Evolutionary conservation across 2,329 filamentous ascomycete species (phyloP).

Genomic region (Colletotrichum graminicola): DNA sequence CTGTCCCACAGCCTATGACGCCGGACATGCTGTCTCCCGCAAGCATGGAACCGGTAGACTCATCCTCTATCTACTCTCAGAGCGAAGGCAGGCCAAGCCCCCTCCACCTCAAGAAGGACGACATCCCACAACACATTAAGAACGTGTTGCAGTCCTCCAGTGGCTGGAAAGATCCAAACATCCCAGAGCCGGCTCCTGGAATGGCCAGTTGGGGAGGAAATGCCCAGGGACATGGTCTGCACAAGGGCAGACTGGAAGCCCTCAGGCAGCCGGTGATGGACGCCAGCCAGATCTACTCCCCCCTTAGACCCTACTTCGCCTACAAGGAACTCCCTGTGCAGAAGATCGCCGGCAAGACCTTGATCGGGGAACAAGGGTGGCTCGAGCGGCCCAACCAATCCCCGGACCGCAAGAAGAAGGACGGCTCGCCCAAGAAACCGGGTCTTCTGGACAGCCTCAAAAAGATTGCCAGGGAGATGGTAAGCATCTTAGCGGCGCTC

Average conservation of each 20-base stretch:
- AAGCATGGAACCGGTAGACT: slow-evolving; percentile 19
- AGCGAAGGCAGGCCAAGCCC: slow-evolving; percentile 20
- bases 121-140: slow-evolving; percentile 31
- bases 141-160: slow-evolving; percentile 39
- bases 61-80: slow-evolving; percentile 42
- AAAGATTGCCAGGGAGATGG: slow-evolving; percentile 68
- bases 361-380: slow-evolving; percentile 70
- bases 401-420: slow-evolving; percentile 43
- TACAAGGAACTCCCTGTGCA: slow-evolving; percentile 53
- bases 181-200: slow-evolving; percentile 10
- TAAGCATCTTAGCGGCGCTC: slow-evolving; percentile 49
- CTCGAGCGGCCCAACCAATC: slow-evolving; percentile 60
- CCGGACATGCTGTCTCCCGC: slow-evolving; percentile 11
- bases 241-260: slow-evolving; percentile 26
- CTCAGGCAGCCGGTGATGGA: slow-evolving; percentile 36
- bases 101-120: slow-evolving; percentile 20
- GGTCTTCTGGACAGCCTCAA: slow-evolving; percentile 61
- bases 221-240: not conserved
- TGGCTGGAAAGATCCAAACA: slow-evolving; percentile 30
- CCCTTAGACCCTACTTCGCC: slow-evolving; percentile 58
- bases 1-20: slow-evolving; percentile 46
- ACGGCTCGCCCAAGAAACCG: slow-evolving; percentile 50
- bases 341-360: slow-evolving; percentile 61
- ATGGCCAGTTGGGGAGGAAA: not conserved
- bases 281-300: slow-evolving; percentile 54